Conservation (phyloP, 2,329 filamentous ascomycete genomes). For the Calonectria pteridis region DNA sequence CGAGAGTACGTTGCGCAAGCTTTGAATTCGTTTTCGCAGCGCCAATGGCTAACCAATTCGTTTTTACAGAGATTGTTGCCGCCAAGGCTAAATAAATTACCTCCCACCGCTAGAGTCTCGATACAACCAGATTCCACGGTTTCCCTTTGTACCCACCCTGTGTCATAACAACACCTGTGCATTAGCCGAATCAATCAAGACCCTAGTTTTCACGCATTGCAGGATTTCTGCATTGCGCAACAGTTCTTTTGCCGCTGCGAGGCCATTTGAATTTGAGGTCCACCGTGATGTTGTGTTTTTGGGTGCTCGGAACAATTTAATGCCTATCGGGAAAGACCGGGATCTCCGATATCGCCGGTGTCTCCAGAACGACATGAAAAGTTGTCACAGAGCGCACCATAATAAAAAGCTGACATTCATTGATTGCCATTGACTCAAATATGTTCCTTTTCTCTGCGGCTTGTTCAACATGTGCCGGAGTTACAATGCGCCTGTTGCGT, state of each 20-base stretch:
- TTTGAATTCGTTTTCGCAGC: neutral
- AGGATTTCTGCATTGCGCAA: slow-evolving; percentile 28
- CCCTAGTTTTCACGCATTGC: slow-evolving; percentile 41
- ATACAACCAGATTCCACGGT: slow-evolving; percentile 50
- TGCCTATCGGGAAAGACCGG: slow-evolving; percentile 44
- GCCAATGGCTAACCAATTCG: slow-evolving; percentile 48
- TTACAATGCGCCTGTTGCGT: neutral
- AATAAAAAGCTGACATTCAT: neutral
- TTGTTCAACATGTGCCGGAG: neutral
- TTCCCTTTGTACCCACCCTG: slow-evolving; percentile 67
- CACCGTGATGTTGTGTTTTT: slow-evolving; percentile 35
- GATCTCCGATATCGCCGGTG: slow-evolving; percentile 41
- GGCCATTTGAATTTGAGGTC: slow-evolving; percentile 31
- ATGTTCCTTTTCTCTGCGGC: neutral
- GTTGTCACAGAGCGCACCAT: slow-evolving; percentile 28
- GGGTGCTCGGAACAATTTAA: slow-evolving; percentile 37
- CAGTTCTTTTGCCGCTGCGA: slow-evolving; percentile 35
- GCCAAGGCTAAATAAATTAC: slow-evolving; percentile 73
- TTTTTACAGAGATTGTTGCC: slow-evolving; percentile 68
- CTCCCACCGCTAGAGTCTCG: slow-evolving; percentile 50
- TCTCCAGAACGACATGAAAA: slow-evolving; percentile 32
- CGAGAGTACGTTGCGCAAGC: slow-evolving; percentile 76
- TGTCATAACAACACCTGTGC: slow-evolving; percentile 73
- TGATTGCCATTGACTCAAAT: neutral
- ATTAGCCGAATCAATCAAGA: slow-evolving; percentile 67